Base-by-base conservation (phyloP, 768 basidiomycete species). In the Pholiota molesta region DNA sequence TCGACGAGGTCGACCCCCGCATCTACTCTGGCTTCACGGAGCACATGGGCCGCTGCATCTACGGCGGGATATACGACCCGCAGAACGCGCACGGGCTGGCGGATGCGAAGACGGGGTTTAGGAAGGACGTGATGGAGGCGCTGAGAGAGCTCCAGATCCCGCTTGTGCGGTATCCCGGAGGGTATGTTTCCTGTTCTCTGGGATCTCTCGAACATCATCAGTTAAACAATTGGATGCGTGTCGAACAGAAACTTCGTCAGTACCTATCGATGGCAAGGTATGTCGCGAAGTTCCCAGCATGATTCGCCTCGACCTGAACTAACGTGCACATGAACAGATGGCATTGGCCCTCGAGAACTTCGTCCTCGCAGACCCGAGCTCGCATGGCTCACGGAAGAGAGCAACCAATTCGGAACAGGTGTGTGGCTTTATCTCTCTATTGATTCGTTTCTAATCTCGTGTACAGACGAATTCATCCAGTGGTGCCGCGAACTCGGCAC, bases 11-110 rank as follows among this genome's bases (percentile, higher is more conserved):
- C 26, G 81, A 81, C 65, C 78, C 80, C 21, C 77, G 79, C 19
- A 81, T 86, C 66, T 87, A 84, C 69, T 83, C 83, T 28, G 86
- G 86, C 2, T 88, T 87, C 72, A 81, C 86, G 9, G 86, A 87
- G 68, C 85, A 87, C 64, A 80, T 87, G 72, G 86, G 83, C 0
- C 71, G 82, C 49, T 84, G 83, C 71, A 84, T 85, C 61, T 83
- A 85, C 59, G 81, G 81, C 28, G 83, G 83, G 5, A 69, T 84
- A 37, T 79, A 77, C 71, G 74, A 77, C 66, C 77, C 78, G 19
- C 70, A 68, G 52, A 74, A 81, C 62, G 57, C 69, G 42, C 66
- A 75, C 57, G 73, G 75, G 26, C 72, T 76, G 59, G 71, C 73
- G 44, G 81, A 77, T 63, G 70, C 74, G 21, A 69, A 76, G 26